A percentile compares a stretch with the other conserved stretches of the same genome.
Conservation (phyloP, 2,329 filamentous ascomycete species). For the Colletotrichum camelliae region DNA sequence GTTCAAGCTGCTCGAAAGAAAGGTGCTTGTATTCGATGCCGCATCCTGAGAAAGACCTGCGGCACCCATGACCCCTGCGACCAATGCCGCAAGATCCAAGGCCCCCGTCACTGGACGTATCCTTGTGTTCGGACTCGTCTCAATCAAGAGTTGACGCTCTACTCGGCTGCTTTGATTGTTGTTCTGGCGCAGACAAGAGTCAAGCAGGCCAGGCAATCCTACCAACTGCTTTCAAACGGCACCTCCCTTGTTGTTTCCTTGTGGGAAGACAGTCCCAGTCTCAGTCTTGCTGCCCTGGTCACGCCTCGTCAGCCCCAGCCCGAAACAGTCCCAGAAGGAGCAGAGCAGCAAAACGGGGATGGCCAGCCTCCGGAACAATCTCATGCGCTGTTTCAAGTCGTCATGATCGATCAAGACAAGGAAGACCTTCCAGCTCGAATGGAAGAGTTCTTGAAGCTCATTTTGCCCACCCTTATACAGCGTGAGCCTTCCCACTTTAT, state of each 20-base stretch:
- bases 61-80: conserved; percentile 68
- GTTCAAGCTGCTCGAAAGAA: conserved; percentile 70
- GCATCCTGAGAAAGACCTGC: conserved; percentile 70
- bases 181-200: conserved; percentile 66
- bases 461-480: conserved; percentile 62
- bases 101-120: conserved; percentile 68
- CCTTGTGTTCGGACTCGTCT: conserved; percentile 68
- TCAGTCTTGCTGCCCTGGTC: conserved; percentile 21
- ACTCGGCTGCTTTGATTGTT: conserved; percentile 68
- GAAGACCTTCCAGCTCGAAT: conserved; percentile 66
- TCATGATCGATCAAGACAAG: conserved; percentile 66
- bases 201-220: conserved; percentile 57
- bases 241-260: conserved; percentile 30
- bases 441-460: conserved; percentile 64
- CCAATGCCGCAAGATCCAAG: conserved; percentile 67
- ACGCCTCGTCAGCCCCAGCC: conserved; percentile 11
- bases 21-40: conserved; percentile 70
- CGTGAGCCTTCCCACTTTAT: conserved; percentile 67
- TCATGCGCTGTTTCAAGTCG: conserved; percentile 34
- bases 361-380: neutral
- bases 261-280: conserved; percentile 21
- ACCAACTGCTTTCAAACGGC: conserved; percentile 54
- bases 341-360: conserved; percentile 20
- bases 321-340: neutral
- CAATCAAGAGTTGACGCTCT: conserved; percentile 66